phyloP scores from a whole-genome alignment of 345 rosid species.

The Populus tremula region DNA sequence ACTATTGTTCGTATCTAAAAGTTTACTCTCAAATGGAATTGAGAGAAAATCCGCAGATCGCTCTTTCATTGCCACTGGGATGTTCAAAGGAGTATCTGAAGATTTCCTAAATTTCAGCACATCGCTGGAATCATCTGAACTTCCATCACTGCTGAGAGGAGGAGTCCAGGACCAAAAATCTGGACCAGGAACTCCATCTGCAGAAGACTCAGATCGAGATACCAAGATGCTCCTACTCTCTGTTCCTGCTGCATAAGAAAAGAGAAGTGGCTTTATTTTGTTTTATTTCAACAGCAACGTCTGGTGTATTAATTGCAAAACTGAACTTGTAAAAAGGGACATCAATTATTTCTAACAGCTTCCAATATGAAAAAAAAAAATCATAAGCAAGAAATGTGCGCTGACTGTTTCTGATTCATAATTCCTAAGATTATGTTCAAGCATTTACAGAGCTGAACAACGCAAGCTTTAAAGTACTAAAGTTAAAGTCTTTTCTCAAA shows the following conservation, averaged over 20 bases:
- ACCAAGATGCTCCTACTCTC: constrained; percentile 37
- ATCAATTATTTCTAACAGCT: too few relatives aligned
- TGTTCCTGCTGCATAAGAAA: constrained; percentile 28
- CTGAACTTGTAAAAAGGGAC: too few relatives aligned
- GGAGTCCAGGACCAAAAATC: constrained; percentile 98
- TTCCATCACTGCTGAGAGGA: constrained; percentile 37
- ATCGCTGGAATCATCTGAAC: constrained; percentile 12
- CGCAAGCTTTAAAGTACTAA: too few relatives aligned
- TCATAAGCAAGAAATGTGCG: too few relatives aligned
- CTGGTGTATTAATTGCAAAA: too few relatives aligned
- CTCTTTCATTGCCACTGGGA: constrained; percentile 57
- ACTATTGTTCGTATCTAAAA: constrained; percentile 27
- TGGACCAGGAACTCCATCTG: constrained; percentile 68
- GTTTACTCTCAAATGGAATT: constrained; percentile 73
- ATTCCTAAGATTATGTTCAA: too few relatives aligned
- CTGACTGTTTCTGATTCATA: too few relatives aligned
- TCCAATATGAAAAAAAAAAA: too few relatives aligned
- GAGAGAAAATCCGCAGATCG: constrained; percentile 48
- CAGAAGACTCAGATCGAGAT: constrained; percentile 44
- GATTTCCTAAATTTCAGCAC: constrained; percentile 32
- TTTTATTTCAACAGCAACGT: too few relatives aligned
- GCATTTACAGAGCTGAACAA: too few relatives aligned
- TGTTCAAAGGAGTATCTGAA: constrained; percentile 32
- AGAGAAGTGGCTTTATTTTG: not conserved
- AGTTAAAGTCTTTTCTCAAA: too few relatives aligned